Conservation (phyloP, 2,329 filamentous ascomycete species). For the Helotiales sp. region DNA sequence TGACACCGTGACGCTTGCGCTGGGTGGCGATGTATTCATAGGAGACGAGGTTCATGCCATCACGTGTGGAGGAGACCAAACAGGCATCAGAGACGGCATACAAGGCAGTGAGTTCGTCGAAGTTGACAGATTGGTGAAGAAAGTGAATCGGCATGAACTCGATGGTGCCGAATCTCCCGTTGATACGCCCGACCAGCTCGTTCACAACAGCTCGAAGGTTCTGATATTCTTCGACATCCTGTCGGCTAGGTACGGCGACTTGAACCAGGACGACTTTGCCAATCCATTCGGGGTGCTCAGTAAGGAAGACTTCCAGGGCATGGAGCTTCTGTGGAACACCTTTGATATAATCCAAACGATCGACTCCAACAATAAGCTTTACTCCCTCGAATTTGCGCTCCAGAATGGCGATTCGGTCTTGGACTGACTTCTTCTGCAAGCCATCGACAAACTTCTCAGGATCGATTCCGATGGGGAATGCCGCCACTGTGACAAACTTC, state of each 20-base stretch:
- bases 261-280: slow-evolving; percentile 96
- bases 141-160: slow-evolving; percentile 99
- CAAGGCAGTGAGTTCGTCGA: slow-evolving; percentile 90
- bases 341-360: slow-evolving; percentile 98
- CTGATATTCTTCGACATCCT: slow-evolving; percentile 97
- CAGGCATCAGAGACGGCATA: slow-evolving; percentile 93
- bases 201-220: slow-evolving; percentile 94
- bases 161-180: slow-evolving; percentile 93
- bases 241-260: slow-evolving; percentile 89
- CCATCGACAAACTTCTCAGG: slow-evolving; percentile 94
- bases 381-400: slow-evolving; percentile 92
- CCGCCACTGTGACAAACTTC: slow-evolving; percentile 86
- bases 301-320: slow-evolving; percentile 93
- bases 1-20: slow-evolving; percentile 82
- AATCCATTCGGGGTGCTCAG: slow-evolving; percentile 96
- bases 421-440: slow-evolving; percentile 79
- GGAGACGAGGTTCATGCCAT: slow-evolving; percentile 98
- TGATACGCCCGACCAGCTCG: slow-evolving; percentile 94
- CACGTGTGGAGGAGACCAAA: slow-evolving; percentile 90
- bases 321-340: slow-evolving; percentile 97
- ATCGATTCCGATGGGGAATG: slow-evolving; percentile 97
- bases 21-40: slow-evolving; percentile 98
- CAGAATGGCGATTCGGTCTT: slow-evolving; percentile 81
- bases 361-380: slow-evolving; percentile 94
- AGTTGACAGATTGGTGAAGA: slow-evolving; percentile 92